Evolutionary conservation across 139 green algal genomes (phyloP), one percentile per base, ranked within the genome.

Genomic region (Micractinium conductrix): DNA sequence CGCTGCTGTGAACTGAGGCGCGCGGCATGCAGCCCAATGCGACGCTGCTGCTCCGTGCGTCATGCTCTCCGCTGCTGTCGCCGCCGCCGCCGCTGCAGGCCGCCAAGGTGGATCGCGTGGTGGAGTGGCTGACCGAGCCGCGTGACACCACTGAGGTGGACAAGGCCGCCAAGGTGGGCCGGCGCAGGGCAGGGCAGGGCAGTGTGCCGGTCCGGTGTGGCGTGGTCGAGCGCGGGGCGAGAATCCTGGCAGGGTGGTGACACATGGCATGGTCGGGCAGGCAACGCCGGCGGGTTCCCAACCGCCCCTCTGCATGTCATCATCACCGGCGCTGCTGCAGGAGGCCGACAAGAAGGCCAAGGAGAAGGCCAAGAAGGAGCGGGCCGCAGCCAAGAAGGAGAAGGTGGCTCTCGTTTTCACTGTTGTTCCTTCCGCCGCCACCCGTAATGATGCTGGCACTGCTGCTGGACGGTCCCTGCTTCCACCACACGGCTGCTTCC

Each of bases 101-200:
- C 17, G 45, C 84, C 35, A 95, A 94, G 87, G 83, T 95, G 9
- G 71, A 92, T 38, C 85, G 87, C 1, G 19, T 96, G 7, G 7
- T 95, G 35, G 85, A 92, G 5, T 96, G 95, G 83, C 87, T 96
- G 73, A 58, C 92, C 55, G 76, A 88, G 42, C 93, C 93, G 3
- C 74, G 89, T 84, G 48, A 78, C 42, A 62, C 91, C 28, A 88
- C 68, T 9, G 87, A 92, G 30, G 93, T 93, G 72, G 91, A 96
- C 75, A 80, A 95, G 37, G 92, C 92, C 4, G 88, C 86, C 8
- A 79, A 81, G 90, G 93, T 94, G 74, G 30, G 84, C 19, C 26
- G 2, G 7, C 16, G 37, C 14, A 2, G 28, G 22, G 2, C 16
- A 69, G 35, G 62, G 4, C 26, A 12, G 62, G 21, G 2, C 2